A percentile compares a stretch with the other conserved stretches of the same genome.
These are phyloP conservation scores for Sarocladiaceae sp. DNA, from an alignment of 2,329 filamentous ascomycete genomes.

Conservation along the genomic window DNA sequence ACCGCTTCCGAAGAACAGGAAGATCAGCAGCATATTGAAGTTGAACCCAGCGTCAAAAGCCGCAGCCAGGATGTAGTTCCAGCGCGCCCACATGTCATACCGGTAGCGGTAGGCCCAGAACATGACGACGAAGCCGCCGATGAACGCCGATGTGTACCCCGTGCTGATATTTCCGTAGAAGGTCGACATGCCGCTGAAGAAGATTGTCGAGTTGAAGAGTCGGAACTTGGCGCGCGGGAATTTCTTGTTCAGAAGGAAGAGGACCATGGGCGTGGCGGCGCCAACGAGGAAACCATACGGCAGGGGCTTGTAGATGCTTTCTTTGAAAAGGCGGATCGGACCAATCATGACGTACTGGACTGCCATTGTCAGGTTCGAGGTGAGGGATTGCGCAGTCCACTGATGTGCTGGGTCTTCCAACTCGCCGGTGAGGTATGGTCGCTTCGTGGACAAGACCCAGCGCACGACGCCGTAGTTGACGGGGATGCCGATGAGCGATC, in stretches of 20 bases:
- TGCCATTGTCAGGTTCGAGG: slow-evolving; percentile 44
- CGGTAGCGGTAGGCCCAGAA: slow-evolving; percentile 49
- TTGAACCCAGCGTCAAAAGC: slow-evolving; percentile 59
- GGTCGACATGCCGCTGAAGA: slow-evolving; percentile 46
- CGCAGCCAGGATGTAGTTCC: slow-evolving; percentile 55
- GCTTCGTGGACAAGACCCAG: slow-evolving; percentile 53
- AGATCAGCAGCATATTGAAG: slow-evolving; percentile 55
- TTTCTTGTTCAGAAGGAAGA: slow-evolving; percentile 44
- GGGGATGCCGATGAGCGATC: slow-evolving; percentile 50
- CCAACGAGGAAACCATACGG: slow-evolving; percentile 50
- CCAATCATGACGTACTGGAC: slow-evolving; percentile 56
- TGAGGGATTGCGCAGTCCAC: slow-evolving; percentile 53
- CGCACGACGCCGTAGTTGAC: slow-evolving; percentile 56
- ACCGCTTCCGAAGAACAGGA: slow-evolving; percentile 50
- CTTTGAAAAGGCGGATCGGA: slow-evolving; percentile 41
- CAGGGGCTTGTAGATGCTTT: slow-evolving; percentile 39
- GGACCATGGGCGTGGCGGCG: slow-evolving; percentile 34
- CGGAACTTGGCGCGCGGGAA: slow-evolving; percentile 49
- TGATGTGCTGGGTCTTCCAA: slow-evolving; percentile 49
- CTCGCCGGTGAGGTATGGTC: slow-evolving; percentile 45
- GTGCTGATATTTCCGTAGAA: slow-evolving; percentile 59
- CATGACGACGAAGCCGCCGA: slow-evolving; percentile 57
- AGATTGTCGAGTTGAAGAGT: slow-evolving; percentile 57
- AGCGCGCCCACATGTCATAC: slow-evolving; percentile 52
- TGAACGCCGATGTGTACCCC: slow-evolving; percentile 48